Conservation (phyloP, 2,329 filamentous ascomycete genomes). For the Fusarium sp. region DNA sequence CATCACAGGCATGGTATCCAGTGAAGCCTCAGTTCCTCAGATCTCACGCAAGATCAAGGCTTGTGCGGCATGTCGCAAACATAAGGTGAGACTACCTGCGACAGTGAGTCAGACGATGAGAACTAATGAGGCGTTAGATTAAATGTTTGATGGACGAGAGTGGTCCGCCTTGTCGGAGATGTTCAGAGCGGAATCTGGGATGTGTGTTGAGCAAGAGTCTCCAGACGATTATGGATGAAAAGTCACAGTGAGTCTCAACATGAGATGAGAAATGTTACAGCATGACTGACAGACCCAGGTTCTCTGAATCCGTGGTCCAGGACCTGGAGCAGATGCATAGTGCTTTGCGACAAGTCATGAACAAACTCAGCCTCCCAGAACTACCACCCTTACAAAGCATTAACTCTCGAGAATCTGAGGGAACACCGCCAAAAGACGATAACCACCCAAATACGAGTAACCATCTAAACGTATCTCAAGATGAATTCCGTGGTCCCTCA, state of each 20-base stretch:
- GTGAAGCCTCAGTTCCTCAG: slow-evolving; percentile 45
- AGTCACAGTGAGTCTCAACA: slow-evolving; percentile 49
- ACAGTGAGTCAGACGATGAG: no score
- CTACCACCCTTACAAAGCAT: slow-evolving; percentile 39
- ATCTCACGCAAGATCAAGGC: slow-evolving; percentile 57
- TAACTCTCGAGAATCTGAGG: slow-evolving; percentile 40
- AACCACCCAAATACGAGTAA: slow-evolving; percentile 11
- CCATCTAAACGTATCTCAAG: slow-evolving; percentile 26
- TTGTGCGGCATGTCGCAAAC: slow-evolving; percentile 56
- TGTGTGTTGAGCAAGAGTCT: slow-evolving; percentile 57
- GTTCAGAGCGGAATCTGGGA: slow-evolving; percentile 52
- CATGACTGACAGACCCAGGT: background rate
- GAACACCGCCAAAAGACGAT: slow-evolving; percentile 42
- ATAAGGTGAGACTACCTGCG: slow-evolving; percentile 49
- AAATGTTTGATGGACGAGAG: slow-evolving; percentile 57
- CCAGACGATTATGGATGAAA: slow-evolving; percentile 57
- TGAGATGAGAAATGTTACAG: background rate
- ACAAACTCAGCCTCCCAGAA: slow-evolving; percentile 44
- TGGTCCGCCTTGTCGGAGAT: slow-evolving; percentile 55
- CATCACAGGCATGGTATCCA: slow-evolving; percentile 15
- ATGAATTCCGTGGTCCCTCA: slow-evolving; percentile 43
- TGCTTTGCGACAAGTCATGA: slow-evolving; percentile 43
- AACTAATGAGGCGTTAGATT: slow-evolving; percentile 47
- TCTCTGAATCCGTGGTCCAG: slow-evolving; percentile 39
- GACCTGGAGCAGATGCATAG: slow-evolving; percentile 45